Base-by-base conservation (phyloP, 2,329 filamentous ascomycete species). In the Colletotrichum musicola region DNA sequence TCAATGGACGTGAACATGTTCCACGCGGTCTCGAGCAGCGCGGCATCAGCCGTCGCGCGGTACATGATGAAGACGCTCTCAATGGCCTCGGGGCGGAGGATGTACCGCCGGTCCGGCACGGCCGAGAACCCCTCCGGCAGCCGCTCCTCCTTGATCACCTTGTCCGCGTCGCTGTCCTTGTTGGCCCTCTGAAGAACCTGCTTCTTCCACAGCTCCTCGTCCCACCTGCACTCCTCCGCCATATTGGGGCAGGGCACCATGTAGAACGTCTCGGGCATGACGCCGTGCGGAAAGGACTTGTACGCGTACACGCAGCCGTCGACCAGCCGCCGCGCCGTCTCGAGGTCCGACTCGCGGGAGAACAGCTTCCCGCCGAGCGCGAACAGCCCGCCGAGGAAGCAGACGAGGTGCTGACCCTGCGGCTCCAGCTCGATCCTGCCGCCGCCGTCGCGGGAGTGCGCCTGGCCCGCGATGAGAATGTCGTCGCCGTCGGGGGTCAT, bases 341-440 rank as follows among this genome's bases (percentile, higher is more conserved):
- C 75, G 9, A 89, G 75, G 65, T 89, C 82, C 13, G 82, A 78
- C 1, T 80, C 14, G 0, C 80, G 82, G 53, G 82, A 74, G 71
- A 92, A 87, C 27, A 93, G 81, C 68, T 85, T 88, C 1, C 91
- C 89, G 1, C 87, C 90, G 42, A 94, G 84, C 1, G 84, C 91
- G 53, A 92, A 90, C 82, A 92, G 90, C 10, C 91, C 92, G 6
- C 92, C 92, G 3, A 87, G 82, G 75, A 93, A 94, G 77, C 92
- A 94, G 3, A 86, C 85, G 2, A 93, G 81, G 75, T 94, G 92
- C 66, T 90, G 75, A 67, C 83, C 66, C 74, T 67, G 81, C 38
- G 46, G 79, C 12, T 80, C 77, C 49, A 87, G 83, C 14, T 84
- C 76, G 62, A 81, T 83, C 30, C 30, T 35, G 13, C 79, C 81